phyloP scores from a whole-genome alignment of 805 yeast genomes.

The Saccharomycopsis sp. region DNA sequence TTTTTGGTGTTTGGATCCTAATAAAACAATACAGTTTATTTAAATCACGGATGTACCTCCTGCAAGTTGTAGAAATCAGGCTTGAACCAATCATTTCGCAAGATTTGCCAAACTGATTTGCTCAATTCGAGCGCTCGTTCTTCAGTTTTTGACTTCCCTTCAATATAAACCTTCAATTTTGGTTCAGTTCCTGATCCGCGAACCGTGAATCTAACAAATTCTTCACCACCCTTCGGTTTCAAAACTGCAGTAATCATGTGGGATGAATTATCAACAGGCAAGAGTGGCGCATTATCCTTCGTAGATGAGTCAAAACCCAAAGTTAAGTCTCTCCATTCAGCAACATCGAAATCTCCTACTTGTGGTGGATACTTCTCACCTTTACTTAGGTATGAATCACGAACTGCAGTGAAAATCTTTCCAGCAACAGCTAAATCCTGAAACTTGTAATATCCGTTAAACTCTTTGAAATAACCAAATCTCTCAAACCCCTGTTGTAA shows the following conservation, averaged over 20 bases:
- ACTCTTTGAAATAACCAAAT: conserved; percentile 78
- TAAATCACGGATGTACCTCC: conserved; percentile 12
- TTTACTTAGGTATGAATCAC: conserved; percentile 30
- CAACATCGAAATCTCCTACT: conserved; percentile 53
- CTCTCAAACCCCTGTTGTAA: conserved; percentile 51
- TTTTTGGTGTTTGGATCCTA: no score
- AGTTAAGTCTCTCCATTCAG: conserved; percentile 78
- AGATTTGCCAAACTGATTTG: conserved; percentile 54
- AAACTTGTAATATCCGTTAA: conserved; percentile 78
- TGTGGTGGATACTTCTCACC: conserved; percentile 34
- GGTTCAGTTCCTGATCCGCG: conserved; percentile 98
- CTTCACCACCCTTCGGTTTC: conserved; percentile 23
- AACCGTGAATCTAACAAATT: conserved; percentile 64
- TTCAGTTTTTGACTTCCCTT: conserved; percentile 51
- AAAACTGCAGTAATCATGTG: conserved; percentile 81
- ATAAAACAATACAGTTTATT: no score
- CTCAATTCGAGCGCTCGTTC: conserved; percentile 47
- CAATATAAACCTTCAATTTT: conserved; percentile 85
- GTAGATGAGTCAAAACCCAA: conserved; percentile 73
- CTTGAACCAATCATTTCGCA: conserved; percentile 59
- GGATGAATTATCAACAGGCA: conserved; percentile 66
- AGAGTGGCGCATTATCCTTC: conserved; percentile 43
- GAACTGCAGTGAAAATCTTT: conserved; percentile 47
- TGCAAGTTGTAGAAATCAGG: conserved; percentile 40
- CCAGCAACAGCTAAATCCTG: conserved; percentile 46